Base-by-base conservation (phyloP, 2,329 filamentous ascomycete genomes). In the Alternaria novae-zelandiae region DNA sequence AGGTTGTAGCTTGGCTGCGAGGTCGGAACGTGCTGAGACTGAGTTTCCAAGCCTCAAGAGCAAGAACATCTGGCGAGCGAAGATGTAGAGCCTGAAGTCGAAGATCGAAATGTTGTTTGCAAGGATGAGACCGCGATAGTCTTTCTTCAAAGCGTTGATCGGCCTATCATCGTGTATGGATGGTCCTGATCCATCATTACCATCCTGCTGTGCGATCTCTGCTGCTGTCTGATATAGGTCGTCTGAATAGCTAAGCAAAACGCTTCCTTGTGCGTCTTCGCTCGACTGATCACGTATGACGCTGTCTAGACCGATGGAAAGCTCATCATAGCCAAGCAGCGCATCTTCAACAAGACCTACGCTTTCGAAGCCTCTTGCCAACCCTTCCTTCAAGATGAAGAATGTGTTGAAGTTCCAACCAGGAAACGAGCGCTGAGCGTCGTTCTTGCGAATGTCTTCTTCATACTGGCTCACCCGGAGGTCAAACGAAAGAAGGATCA, bases 381-480 rank as follows among this genome's bases (percentile, higher is more conserved):
- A 83, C 0, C 96, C 96, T 79, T 99, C 96, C 75, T 99, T 99
- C 9, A 99, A 85, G 15, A 99, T 94, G 78, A 99, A 99, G 78
- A 99, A 99, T 0, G 96, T 99, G 80, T 96, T 98, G 77, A 99
- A 99, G 76, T 99, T 99, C 96, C 96, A 99, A 0, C 96, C 96
- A 0, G 96, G 96, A 17, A 99, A 82, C 32, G 85, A 90, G 50
- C 95, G 87, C 78, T 98, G 94, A 0, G 90, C 88, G 71, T 98
- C 95, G 75, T 94, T 96, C 79, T 97, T 96, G 66, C 93, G 91
- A 70, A 99, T 97, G 71, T 99, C 96, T 63, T 97, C 94, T 79
- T 99, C 96, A 78, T 99, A 99, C 74, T 98, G 95, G 20, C 88
- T 89, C 1, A 99, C 96, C 9, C 96, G 89, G 70, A 90, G 86